Evolutionary conservation across 2,329 filamentous ascomycete genomes (phyloP), one percentile per base, ranked within the genome.

Genomic region (Zymoseptoria tritici): DNA sequence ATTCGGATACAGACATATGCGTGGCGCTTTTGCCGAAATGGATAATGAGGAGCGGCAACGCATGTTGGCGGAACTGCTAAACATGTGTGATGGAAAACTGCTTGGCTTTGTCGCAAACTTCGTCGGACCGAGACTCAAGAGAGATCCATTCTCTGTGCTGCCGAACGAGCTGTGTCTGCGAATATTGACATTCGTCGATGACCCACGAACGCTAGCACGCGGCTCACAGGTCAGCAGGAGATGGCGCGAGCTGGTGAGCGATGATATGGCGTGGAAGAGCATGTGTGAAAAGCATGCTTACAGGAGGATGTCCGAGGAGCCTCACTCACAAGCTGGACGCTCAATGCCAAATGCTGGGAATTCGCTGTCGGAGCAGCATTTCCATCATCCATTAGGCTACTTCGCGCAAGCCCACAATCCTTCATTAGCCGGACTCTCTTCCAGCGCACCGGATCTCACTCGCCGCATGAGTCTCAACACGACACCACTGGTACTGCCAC

Each of bases 231-330:
- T 99, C n/a, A 99, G 94, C 57, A 86, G 86, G 65, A 84, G 92
- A 73, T 99, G 94, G 94, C 85, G 90, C 64, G 92, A 97, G 74
- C 81, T 99, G 7, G 81, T 99, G 55, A 93, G 89, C 71, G 94
- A 99, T 74, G 94, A 99, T 74, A 92, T 97, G 77, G 96, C 94
- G 0, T 99, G 94, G 94, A 97, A 96, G 78, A 91, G 94, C 62
- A 82, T 99, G 20, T 97, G 93, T 73, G 91, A 95, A 65, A 97
- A 96, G 76, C 93, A 96, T 74, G 91, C 94, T 62, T 99, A 96
- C 74, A 85, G 83, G 54, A 75, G 80, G 56, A 72, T 82, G 55
- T 80, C 81, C 75, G 74, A 80, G 64, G 76, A 79, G 57, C 57
- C 61, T 26, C 64, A 61, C 9, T 55, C 62, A 2, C 63, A 67